Percentiles rank a stretch among this genome's conserved stretches.
Evolutionary conservation across 2,329 filamentous ascomycete genomes (phyloP).

Genomic region (Byssochlamys sp.): DNA sequence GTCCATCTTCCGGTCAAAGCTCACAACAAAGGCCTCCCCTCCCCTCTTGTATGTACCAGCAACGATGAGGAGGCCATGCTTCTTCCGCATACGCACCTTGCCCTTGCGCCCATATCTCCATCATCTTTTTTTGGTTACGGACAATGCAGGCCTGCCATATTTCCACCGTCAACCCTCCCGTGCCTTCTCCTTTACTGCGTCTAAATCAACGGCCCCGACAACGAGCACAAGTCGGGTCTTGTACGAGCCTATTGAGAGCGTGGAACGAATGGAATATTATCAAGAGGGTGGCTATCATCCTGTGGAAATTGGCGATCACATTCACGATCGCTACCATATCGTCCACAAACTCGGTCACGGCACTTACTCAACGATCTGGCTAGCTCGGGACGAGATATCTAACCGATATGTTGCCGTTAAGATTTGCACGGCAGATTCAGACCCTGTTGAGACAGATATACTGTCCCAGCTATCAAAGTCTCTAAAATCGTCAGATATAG

Average conservation of each 20-base stretch:
- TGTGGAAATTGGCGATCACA: conserved; percentile 18
- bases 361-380: conserved; percentile 25
- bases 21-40: no score
- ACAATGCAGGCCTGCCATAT: no score
- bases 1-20: no score
- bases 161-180: no score
- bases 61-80: no score
- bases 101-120: no score
- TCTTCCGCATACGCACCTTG: no score
- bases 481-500: not conserved
- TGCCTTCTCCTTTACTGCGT: not conserved
- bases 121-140: no score
- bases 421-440: conserved; percentile 5
- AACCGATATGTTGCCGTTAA: conserved; percentile 20
- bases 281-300: conserved; percentile 15
- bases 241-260: conserved; percentile 12
- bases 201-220: not conserved
- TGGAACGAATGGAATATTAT: conserved; percentile 17
- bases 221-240: not conserved
- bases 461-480: not conserved
- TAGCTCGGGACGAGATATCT: conserved; percentile 15
- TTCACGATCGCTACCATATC: conserved; percentile 26
- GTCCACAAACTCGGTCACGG: conserved; percentile 35
- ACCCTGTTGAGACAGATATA: conserved; percentile 8
- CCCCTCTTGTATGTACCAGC: no score